Percentiles rank a stretch among this genome's conserved stretches.
Conservation (phyloP, 2,329 filamentous ascomycete genomes). For the Neonectria hederae region DNA sequence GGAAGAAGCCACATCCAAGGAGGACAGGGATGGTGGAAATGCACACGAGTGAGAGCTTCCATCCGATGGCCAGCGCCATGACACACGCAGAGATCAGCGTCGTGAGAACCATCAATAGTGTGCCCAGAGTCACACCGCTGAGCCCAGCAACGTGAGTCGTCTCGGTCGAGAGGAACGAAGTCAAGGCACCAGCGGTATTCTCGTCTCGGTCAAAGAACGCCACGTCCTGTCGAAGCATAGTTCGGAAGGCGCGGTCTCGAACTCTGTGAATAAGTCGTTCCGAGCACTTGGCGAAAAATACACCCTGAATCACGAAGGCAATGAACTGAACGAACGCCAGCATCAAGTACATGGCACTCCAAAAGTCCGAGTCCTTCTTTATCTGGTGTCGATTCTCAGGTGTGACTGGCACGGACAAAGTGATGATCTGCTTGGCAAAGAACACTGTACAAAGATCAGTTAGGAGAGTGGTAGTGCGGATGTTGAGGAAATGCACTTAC, state of each 20-base stretch:
- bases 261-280: slow-evolving; percentile 86
- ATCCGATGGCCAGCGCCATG: slow-evolving; percentile 78
- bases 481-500: slow-evolving; percentile 28
- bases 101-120: slow-evolving; percentile 80
- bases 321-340: slow-evolving; percentile 79
- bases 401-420: slow-evolving; percentile 66
- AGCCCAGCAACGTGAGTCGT: slow-evolving; percentile 90
- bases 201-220: slow-evolving; percentile 89
- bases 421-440: slow-evolving; percentile 87
- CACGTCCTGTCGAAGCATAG: slow-evolving; percentile 92
- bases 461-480: background rate
- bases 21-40: slow-evolving; percentile 81
- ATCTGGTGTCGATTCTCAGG: slow-evolving; percentile 63
- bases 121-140: slow-evolving; percentile 87
- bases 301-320: slow-evolving; percentile 73
- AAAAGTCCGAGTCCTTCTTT: slow-evolving; percentile 80
- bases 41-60: slow-evolving; percentile 88
- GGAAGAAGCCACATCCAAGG: slow-evolving; percentile 83
- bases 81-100: slow-evolving; percentile 80
- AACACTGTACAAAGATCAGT: slow-evolving; percentile 70
- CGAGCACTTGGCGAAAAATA: slow-evolving; percentile 85
- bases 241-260: slow-evolving; percentile 82
- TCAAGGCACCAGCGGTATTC: slow-evolving; percentile 88
- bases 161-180: slow-evolving; percentile 87
- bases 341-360: slow-evolving; percentile 89